These are phyloP conservation scores for Monosporascus sp. DNA, from an alignment of 2,329 filamentous ascomycete genomes.

Conservation along the genomic window DNA sequence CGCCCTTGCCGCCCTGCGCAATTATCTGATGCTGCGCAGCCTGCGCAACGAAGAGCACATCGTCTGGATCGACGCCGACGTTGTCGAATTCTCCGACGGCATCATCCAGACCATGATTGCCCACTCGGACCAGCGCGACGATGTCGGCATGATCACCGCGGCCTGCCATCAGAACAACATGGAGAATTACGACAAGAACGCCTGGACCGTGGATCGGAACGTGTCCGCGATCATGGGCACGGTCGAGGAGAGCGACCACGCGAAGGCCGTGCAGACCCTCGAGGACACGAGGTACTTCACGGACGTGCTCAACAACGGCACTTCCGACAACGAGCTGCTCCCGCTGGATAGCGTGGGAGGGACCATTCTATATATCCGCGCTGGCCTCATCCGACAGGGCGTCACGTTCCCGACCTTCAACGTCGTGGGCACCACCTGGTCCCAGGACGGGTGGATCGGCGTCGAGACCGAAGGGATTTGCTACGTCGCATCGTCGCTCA, in stretches of 20 bases:
- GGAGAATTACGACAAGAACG: constrained; percentile 31
- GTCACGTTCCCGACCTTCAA: constrained; percentile 28
- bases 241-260: background rate
- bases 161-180: constrained; percentile 25
- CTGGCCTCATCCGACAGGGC: constrained; percentile 25
- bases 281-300: constrained; percentile 4
- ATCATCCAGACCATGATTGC: constrained; percentile 27
- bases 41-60: constrained; percentile 27
- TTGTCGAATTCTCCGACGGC: constrained; percentile 25
- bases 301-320: constrained; percentile 15
- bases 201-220: constrained; percentile 22
- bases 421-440: constrained; percentile 29
- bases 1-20: constrained; percentile 24
- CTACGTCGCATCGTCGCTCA: constrained; percentile 22
- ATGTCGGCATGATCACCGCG: constrained; percentile 28
- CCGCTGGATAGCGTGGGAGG: constrained; percentile 30
- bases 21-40: constrained; percentile 26
- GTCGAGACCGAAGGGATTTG: constrained; percentile 32
- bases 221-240: background rate
- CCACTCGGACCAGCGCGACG: constrained; percentile 18
- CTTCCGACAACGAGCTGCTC: constrained; percentile 24
- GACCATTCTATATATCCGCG: constrained; percentile 28
- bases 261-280: background rate
- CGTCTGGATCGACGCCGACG: constrained; percentile 31
- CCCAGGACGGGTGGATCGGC: constrained; percentile 27